phyloP scores from a whole-genome alignment of 768 basidiomycete genomes.

The Suillus bovinus region DNA sequence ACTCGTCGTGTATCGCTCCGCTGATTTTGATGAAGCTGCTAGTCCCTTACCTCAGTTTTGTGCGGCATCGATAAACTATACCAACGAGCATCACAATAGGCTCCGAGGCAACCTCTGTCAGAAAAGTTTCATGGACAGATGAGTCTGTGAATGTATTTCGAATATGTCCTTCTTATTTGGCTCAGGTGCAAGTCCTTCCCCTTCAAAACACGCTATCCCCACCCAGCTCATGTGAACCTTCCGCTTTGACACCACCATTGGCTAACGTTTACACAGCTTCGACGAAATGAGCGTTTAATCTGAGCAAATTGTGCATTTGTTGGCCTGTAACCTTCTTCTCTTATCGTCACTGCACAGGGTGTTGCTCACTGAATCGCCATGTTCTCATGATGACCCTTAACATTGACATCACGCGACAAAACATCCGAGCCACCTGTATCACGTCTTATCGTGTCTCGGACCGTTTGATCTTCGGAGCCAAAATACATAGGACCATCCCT shows the following conservation, averaged over 20 bases:
- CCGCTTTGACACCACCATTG: not conserved
- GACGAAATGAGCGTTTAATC: not conserved
- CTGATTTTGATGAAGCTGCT: not conserved
- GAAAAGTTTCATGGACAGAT: no score
- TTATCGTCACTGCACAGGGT: not conserved
- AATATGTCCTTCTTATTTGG: no score
- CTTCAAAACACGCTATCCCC: not conserved
- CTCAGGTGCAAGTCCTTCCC: no score
- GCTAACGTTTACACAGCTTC: not conserved
- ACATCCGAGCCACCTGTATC: not conserved
- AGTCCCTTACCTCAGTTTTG: not conserved
- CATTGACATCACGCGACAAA: not conserved
- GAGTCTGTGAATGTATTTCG: no score
- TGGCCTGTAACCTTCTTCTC: not conserved
- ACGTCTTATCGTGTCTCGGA: not conserved
- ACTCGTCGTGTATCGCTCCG: not conserved
- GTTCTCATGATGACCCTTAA: conserved; percentile 3
- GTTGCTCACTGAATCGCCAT: not conserved
- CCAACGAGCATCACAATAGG: not conserved
- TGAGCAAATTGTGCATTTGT: no score
- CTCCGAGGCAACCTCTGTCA: not conserved
- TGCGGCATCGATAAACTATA: not conserved
- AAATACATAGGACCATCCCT: not conserved
- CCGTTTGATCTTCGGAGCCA: not conserved
- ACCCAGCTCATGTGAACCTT: not conserved